Evolutionary conservation across 495 filamentous ascomycete genomes (phyloP), one percentile per base, ranked within the genome.

Genomic region (Niebla homalea): DNA sequence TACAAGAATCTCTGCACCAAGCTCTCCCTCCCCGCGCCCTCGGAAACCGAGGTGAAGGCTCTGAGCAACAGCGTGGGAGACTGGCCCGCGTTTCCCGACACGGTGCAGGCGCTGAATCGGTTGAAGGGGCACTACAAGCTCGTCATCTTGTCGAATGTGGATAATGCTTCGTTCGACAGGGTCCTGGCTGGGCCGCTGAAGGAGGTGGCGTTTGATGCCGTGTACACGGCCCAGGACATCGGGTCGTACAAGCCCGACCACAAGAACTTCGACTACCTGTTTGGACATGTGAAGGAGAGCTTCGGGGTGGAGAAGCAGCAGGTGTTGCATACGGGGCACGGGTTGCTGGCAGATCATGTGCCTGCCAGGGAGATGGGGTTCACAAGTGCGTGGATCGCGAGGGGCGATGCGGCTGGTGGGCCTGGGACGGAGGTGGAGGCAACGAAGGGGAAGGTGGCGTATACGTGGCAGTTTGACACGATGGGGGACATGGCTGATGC

Each of bases 211-310:
- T 89, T 90, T 50, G 83, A 87, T 56, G 72, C 73, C 14, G 68
- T 87, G 19, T 79, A 81, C 62, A 88, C 85, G 15, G 86, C 86
- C 8, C 71, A 89, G 67, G 75, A 82, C 38, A 76, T 89, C 32
- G 84, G 86, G 10, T 70, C 66, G 7, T 92, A 90, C 61, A 92
- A 90, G 68, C 87, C 87, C 0, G 68, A 72, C 50, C 58, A 67
- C 32, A 51, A 52, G 29, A 89, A 87, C 55, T 94, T 90, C 56
- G 62, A 70, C 46, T 84, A 83, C 50, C 61, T 88, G 63, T 66
- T 86, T 20, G 45, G 51, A 14, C 67, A 73, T 10, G 70, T 77
- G 16, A 62, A 74, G 58, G 51, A 56, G n/a, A 71, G 75, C 7
- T 75, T 85, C 51, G 80, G 74, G 0, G 61, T 75, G 6, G 65